phyloP scores from a whole-genome alignment of 73 alveolate species.

The Durusdinium trenchii region DNA sequence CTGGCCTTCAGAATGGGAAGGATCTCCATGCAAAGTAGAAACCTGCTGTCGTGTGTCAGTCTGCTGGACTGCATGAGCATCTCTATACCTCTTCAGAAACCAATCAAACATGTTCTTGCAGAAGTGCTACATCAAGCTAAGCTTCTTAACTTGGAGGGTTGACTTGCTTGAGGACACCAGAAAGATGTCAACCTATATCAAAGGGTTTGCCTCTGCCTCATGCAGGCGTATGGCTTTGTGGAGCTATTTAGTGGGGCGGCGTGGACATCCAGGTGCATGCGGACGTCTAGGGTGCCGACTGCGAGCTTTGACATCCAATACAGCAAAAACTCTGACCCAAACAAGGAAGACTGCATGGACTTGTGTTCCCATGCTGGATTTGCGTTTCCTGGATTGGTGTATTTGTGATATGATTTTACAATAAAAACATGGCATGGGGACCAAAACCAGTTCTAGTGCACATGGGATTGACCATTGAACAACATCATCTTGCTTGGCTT shows the following conservation, averaged over 20 bases:
- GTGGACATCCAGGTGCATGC: constrained; percentile 17
- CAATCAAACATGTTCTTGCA: no score
- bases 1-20: background rate
- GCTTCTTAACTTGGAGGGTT: no score
- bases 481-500: background rate
- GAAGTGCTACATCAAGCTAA: no score
- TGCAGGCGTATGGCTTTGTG: constrained; percentile 28
- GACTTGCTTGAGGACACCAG: no score
- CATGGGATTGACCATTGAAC: background rate
- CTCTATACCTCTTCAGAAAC: no score
- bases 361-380: background rate
- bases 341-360: background rate
- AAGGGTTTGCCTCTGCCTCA: no score
- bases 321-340: background rate
- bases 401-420: no score
- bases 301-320: background rate
- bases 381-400: background rate
- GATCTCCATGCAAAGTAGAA: background rate
- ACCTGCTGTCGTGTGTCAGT: background rate
- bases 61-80: background rate
- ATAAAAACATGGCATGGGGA: background rate
- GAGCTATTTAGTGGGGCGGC: constrained; percentile 37
- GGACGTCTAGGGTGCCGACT: background rate
- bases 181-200: no score
- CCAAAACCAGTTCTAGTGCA: background rate